Conservation (phyloP, 139 green algal genomes). For the Chlorella sp. region DNA sequence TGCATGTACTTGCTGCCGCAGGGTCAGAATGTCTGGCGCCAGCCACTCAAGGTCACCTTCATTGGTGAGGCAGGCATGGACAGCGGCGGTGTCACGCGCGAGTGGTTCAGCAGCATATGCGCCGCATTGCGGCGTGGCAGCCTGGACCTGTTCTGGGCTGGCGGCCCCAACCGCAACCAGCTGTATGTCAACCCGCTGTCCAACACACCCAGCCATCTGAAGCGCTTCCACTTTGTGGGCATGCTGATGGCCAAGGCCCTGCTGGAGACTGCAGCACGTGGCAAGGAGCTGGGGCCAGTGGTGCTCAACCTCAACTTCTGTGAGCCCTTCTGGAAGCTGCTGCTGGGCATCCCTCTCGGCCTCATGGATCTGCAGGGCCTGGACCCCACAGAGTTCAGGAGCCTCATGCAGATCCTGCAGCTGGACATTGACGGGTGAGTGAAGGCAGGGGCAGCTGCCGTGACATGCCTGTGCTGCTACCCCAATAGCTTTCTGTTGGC, state of each 20-base stretch:
- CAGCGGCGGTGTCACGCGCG: slow-evolving; percentile 47
- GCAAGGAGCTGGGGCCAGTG: slow-evolving; percentile 51
- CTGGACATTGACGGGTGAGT: slow-evolving; percentile 58
- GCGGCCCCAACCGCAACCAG: slow-evolving; percentile 27
- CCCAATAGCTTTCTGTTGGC: no score
- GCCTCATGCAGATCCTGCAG: slow-evolving; percentile 46
- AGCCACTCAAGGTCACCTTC: slow-evolving; percentile 38
- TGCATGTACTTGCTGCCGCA: no score
- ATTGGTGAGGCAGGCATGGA: slow-evolving; percentile 56
- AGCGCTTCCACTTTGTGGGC: slow-evolving; percentile 55
- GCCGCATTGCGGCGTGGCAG: slow-evolving; percentile 37
- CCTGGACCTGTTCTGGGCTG: slow-evolving; percentile 49
- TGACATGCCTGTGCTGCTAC: no score
- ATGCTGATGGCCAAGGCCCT: slow-evolving; percentile 60
- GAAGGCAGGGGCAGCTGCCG: no score
- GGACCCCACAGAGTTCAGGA: slow-evolving; percentile 24
- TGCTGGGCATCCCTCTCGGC: slow-evolving; percentile 47
- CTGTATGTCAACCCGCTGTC: slow-evolving; percentile 55
- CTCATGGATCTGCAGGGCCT: slow-evolving; percentile 46
- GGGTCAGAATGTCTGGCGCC: slow-evolving; percentile 18
- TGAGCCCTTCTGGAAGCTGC: slow-evolving; percentile 60
- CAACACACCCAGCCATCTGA: slow-evolving; percentile 41
- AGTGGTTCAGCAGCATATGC: slow-evolving; percentile 52
- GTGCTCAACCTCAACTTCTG: slow-evolving; percentile 51
- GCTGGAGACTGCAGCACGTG: slow-evolving; percentile 41